These are phyloP conservation scores for Chenopodium berlandieri DNA, from an alignment of 148 eudicot species.

Conservation along the genomic window DNA sequence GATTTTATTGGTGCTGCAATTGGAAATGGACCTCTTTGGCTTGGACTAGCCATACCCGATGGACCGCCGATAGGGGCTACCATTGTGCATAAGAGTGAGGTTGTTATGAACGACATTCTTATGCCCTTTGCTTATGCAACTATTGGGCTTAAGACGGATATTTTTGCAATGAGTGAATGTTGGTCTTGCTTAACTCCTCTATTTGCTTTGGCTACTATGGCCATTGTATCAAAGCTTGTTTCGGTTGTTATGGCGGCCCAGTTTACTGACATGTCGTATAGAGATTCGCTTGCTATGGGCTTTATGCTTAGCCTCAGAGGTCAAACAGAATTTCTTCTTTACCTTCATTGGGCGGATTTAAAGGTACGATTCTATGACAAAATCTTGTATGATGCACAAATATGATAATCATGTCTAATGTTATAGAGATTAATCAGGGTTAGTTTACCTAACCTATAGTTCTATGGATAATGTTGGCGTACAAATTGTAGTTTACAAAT, in stretches of 20 bases:
- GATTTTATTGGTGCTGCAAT: slow-evolving; percentile 65
- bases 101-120: slow-evolving; percentile 41
- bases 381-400: background rate
- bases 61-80: slow-evolving; percentile 81
- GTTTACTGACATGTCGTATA: slow-evolving; percentile 45
- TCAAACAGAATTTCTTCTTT: slow-evolving; percentile 3
- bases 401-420: no score
- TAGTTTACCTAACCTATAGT: no score
- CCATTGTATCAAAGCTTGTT: slow-evolving; percentile 44
- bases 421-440: no score
- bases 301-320: slow-evolving; percentile 79
- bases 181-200: slow-evolving; percentile 58
- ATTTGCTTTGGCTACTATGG: slow-evolving; percentile 37
- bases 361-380: background rate
- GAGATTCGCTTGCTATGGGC: slow-evolving; percentile 57
- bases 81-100: slow-evolving; percentile 60
- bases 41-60: slow-evolving; percentile 77
- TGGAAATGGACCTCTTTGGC: slow-evolving; percentile 78
- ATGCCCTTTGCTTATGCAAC: slow-evolving; percentile 67
- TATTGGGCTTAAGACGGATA: slow-evolving; percentile 58
- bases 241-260: slow-evolving; percentile 39
- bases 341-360: slow-evolving; percentile 3
- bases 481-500: no score
- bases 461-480: no score
- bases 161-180: slow-evolving; percentile 34